Base-by-base conservation (phyloP, 495 filamentous ascomycete genomes). In the Cercophora samala region DNA sequence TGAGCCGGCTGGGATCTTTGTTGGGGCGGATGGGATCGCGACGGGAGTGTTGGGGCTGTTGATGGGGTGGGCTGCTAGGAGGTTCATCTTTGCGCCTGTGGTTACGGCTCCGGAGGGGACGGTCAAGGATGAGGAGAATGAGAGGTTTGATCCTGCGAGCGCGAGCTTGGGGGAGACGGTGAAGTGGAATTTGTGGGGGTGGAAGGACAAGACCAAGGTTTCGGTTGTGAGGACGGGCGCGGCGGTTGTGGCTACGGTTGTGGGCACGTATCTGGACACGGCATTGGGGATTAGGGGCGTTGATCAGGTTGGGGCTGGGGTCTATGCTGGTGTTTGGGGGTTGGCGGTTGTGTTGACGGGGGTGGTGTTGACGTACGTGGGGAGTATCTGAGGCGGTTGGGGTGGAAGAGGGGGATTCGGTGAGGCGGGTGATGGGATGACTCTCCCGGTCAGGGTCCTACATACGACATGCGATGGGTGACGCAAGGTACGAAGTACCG, bases 1-100 rank as follows among this genome's bases (percentile, higher is more conserved):
- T 71, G 82, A 82, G 18, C 85, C 86, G 17, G 84, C 83, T 1
- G 37, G 3, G 4, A 29, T 46, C 37, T 80, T 88, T 56, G 59
- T 84, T 62, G 78, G 80, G 0, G 76, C 92, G 51, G 71, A 90
- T n/a, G 87, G 86, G 2, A 79, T 85, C 24, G 72, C 76, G 1
- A 72, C 69, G 11, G 69, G 65, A 58, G 55, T 69, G 4, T 68
- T 77, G 37, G 66, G 70, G 58, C 68, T 85, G 13, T 68, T 79
- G 26, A 77, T 83, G n/a, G 93, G 93, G 9, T 81, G 84, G 66
- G 90, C 91, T 1, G 87, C 88, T 24, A 82, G 84, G 56, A 82
- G 82, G 58, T 92, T 96, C 74, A 84, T 97, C 64, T 93, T 96
- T 73, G 87, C 87, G 29, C 91, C 87, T 17, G 75, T 88, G 68